Base-by-base conservation (phyloP, 441 rosid species). In the Pelargonium fulgidum region DNA sequence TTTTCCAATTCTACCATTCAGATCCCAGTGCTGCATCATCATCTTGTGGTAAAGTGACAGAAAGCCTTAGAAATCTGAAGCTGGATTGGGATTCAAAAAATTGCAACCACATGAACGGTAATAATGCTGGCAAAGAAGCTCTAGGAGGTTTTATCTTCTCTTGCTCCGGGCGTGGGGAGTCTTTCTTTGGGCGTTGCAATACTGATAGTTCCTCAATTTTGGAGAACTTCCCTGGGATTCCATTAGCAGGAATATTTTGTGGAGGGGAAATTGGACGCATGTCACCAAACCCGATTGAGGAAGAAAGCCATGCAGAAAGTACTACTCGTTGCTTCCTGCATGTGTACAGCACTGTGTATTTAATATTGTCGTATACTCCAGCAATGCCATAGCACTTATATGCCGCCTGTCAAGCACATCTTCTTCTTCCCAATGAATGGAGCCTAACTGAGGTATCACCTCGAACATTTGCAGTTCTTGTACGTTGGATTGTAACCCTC, bases 61-160 rank as follows among this genome's bases (percentile, higher is more conserved):
- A 59, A 9, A 68, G 75, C 54, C 75, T 93, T 64, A 76, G 69
- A 74, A 79, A 75, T 42, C 69, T 81, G 75, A 85, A 81, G 65
- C 76, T 68, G 63, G 79, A 70, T 4, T 78, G 77, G 72, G 68
- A 33, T 65, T 66, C 76, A 13, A 65, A 66, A 72, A 73, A 44
- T 56, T 65, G 47, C 68, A 68, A 65, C 33, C 59, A 72, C 26
- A 72, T 67, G 63, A 72, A 68, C n/a, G 69, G 36, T 14, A 12
- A 16, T 13, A 68, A 42, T 45, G 75, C 22, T 1, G 71, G 11
- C 16, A 81, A 45, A 52, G 87, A 85, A 78, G 77, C 82, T 24
- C 65, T 89, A 36, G 98, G 97, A 74, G 92, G 98, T 47, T 85
- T 89, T 69, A 80, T 87, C 26, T 85, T 90, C 67, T 72, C 83